Base-by-base conservation (phyloP, 768 basidiomycete species). In the Podaxis pistillaris region DNA sequence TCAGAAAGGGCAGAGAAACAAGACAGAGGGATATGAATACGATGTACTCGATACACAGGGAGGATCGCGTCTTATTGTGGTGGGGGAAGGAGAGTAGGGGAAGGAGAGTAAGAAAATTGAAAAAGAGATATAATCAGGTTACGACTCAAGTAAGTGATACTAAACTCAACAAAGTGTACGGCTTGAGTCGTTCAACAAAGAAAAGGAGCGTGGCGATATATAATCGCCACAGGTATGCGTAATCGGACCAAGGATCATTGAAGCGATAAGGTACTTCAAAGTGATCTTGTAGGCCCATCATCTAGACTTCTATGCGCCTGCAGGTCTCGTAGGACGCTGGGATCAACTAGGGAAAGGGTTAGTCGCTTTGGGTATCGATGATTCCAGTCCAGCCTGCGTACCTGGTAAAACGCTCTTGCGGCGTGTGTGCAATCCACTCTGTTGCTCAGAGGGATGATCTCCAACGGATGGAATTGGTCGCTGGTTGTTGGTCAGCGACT, bases 391-490 rank as follows among this genome's bases (percentile, higher is more conserved):
- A 41, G 61, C 61, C 28, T 75, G 33, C 77, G 70, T 73, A 93
- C 93, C 90, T 78, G 94, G 96, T 64, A 98, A 81, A 52, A 96
- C 95, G 69, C 94, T 96, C 81, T 95, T 97, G 74, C 96, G 85
- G 68, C 96, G 87, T 37, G 96, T 86, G 76, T 99, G 96, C 58
- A 94, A 82, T 49, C 88, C 85, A 62, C 80, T 77, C 59, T 83
- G 74, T 65, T 52, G 51, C 51, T 81, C 74, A 33, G 85, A 79
- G 51, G 84, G 84, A 68, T 86, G 85, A 2, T 62, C 60, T n/a
- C 60, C 60, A 36, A 62, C 60, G 4, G 60, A 54, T 24, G 60
- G 60, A 47, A 62, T 44, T 49, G 60, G 60, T 55, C 60, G 60
- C 60, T 62, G 40, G 24, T 22, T 15, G 53, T 47, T 11, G 53